phyloP scores from a whole-genome alignment of 2,329 filamentous ascomycete species.

The Apiospora malaysiana region DNA sequence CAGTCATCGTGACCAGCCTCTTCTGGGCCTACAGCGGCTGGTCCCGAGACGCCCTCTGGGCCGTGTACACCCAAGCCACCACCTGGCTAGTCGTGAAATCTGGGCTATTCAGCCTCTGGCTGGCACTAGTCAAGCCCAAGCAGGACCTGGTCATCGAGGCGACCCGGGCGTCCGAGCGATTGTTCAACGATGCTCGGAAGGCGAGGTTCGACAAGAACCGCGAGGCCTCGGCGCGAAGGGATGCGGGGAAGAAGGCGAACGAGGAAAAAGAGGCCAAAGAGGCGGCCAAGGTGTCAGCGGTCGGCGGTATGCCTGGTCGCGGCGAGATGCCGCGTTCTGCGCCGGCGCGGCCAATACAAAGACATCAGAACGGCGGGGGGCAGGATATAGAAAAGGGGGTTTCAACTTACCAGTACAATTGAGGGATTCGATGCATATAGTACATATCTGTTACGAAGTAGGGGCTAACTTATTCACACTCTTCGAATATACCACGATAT shows the following conservation, averaged over 20 bases:
- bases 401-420: too few species aligned
- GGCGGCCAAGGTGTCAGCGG: not conserved
- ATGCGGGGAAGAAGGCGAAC: not conserved
- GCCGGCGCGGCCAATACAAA: too few species aligned
- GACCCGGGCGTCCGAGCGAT: not conserved
- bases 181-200: not conserved
- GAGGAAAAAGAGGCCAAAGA: not conserved
- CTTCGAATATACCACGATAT: too few species aligned
- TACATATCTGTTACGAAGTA: too few species aligned
- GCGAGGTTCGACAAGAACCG: not conserved
- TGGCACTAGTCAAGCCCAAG: not conserved
- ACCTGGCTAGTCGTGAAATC: not conserved
- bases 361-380: too few species aligned
- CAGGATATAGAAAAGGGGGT: too few species aligned
- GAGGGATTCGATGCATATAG: too few species aligned
- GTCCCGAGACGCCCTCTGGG: not conserved
- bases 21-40: constrained; percentile 18
- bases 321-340: too few species aligned
- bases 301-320: not conserved
- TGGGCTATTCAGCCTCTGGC: not conserved
- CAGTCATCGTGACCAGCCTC: not conserved
- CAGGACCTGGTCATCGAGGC: not conserved
- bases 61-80: not conserved
- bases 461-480: too few species aligned
- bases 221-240: not conserved